Evolutionary conservation across 805 yeast species (phyloP).

Genomic region (Clavispora fructus): DNA sequence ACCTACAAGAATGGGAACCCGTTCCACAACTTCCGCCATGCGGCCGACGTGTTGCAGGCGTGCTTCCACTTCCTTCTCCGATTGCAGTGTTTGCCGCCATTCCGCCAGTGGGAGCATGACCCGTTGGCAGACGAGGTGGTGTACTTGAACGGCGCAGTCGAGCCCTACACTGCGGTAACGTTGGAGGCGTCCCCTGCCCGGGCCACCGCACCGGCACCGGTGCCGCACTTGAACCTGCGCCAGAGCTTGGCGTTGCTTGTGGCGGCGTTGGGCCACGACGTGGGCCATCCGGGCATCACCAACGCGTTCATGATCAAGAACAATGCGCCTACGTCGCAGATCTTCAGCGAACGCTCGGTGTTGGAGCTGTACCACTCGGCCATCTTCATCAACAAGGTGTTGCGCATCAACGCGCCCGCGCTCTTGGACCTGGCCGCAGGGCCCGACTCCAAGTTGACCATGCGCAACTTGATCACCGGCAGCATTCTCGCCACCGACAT

Average conservation of each 20-base stretch:
- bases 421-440: slow-evolving; percentile 34
- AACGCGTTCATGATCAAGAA: slow-evolving; percentile 60
- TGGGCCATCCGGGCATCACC: slow-evolving; percentile 96
- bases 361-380: slow-evolving; percentile 80
- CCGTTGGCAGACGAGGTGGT: slow-evolving; percentile 26
- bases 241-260: slow-evolving; percentile 60
- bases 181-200: not conserved
- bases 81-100: slow-evolving; percentile 34
- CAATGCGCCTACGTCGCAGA: slow-evolving; percentile 56
- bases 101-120: slow-evolving; percentile 30
- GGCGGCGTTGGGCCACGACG: slow-evolving; percentile 91
- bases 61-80: slow-evolving; percentile 59
- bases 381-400: slow-evolving; percentile 45
- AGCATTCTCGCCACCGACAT: slow-evolving; percentile 69
- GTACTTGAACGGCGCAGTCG: slow-evolving; percentile 5
- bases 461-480: slow-evolving; percentile 28
- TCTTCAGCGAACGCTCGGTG: slow-evolving; percentile 62
- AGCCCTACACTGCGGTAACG: not conserved
- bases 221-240: slow-evolving; percentile 27
- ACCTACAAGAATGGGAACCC: slow-evolving; percentile 81
- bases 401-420: slow-evolving; percentile 34
- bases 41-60: slow-evolving; percentile 92
- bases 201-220: not conserved
- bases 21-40: slow-evolving; percentile 94
- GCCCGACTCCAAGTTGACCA: slow-evolving; percentile 15